Evolutionary conservation across 768 basidiomycete genomes (phyloP).

Genomic region (Serendipita sp.): DNA sequence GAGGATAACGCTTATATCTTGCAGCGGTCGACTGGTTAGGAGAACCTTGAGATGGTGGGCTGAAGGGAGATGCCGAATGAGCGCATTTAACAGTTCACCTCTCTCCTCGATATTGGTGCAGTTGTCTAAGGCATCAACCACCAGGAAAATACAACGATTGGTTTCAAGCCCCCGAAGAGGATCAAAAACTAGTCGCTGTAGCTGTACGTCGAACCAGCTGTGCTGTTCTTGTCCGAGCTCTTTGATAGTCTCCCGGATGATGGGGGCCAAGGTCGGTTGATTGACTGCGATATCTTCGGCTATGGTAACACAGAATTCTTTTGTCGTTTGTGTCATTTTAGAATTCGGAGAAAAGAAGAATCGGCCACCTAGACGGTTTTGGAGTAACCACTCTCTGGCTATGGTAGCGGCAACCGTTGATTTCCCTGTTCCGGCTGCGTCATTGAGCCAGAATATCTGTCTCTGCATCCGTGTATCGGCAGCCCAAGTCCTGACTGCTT

Average conservation of each 20-base stretch:
- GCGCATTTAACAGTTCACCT: neutral
- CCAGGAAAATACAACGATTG: neutral
- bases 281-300: neutral
- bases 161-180: neutral
- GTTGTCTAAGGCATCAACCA: neutral
- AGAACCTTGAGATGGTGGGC: too few relatives aligned
- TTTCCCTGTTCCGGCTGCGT: neutral
- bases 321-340: too few relatives aligned
- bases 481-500: neutral
- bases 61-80: too few relatives aligned
- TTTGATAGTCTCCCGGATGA: neutral
- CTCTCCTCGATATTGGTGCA: neutral
- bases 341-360: neutral
- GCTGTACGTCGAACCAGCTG: neutral
- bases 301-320: neutral
- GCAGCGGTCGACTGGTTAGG: neutral
- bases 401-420: neutral
- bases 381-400: neutral
- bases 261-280: neutral
- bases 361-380: neutral
- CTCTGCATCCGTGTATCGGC: neutral
- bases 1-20: neutral
- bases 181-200: neutral
- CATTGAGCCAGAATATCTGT: neutral
- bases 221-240: neutral